Base-by-base conservation (phyloP, 2,329 filamentous ascomycete species). In the Capronia coronata region DNA sequence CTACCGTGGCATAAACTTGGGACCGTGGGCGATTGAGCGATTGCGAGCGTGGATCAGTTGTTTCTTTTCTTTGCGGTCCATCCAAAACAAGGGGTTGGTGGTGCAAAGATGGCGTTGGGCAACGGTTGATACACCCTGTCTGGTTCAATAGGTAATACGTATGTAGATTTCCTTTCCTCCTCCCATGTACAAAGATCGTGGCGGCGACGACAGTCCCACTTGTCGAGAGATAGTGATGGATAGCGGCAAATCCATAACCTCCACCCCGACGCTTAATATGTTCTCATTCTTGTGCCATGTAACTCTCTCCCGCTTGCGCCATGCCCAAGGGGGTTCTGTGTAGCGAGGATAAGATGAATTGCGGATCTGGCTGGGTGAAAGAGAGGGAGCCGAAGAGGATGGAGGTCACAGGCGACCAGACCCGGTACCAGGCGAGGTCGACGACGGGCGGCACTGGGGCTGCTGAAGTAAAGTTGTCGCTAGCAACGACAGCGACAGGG, bases 1-100 rank as follows among this genome's bases (percentile, higher is more conserved):
- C 55, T 10, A 52, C 55, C 1, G 49, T 59, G 47, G 57, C 52
- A 55, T 59, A 48, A 54, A 34, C 8, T 38, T 11, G 29, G 13
- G 27, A 8, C 34, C 22, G 9, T 34, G 47, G 16, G 22, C 25
- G 23, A 48, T 32, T 35, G 37, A 43, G 32, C 43, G 43, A 43
- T 29, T 23, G 18, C 27, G 10, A n/a, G 37, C 19, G 32, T 37
- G 8, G 7, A 3, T 38, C 3, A 10, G 23, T 22, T 27, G n/a
- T 30, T 40, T 34, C 18, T 49, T 50, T 10, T 39, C 21, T 11
- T 32, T 23, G 19, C 21, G n/a, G 25, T 48, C 45, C 9, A n/a
- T 13, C 14, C 11, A 34, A 51, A 38, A 27, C 21, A 38, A 4
- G 19, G 7, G 5, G 19, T 7, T 5, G 35, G 10, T 29, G n/a